phyloP scores from a whole-genome alignment of 257 asterid species.

The Lithospermum erythrorhizon region DNA sequence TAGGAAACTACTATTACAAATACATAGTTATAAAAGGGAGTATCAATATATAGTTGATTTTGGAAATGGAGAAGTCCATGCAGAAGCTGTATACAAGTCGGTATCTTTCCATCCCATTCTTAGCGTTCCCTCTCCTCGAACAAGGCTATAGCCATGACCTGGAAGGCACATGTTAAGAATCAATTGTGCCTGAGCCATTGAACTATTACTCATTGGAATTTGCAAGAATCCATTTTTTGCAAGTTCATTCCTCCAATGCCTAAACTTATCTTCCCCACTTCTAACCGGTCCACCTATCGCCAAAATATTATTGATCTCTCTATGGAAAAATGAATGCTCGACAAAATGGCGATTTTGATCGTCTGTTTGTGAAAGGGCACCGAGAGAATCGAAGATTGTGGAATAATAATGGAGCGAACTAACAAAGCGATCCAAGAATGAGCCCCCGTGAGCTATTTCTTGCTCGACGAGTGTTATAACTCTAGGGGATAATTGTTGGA shows the following conservation, averaged over 20 bases:
- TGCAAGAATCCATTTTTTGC: slow-evolving; percentile 43
- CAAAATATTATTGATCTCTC: slow-evolving; percentile 64
- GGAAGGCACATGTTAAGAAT: slow-evolving; percentile 64
- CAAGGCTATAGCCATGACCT: slow-evolving; percentile 49
- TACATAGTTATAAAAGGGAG: neutral
- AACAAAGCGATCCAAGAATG: slow-evolving; percentile 72
- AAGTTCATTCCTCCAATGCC: slow-evolving; percentile 64
- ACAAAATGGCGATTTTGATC: slow-evolving; percentile 38
- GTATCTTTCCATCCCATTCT: slow-evolving; percentile 83
- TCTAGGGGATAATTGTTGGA: slow-evolving; percentile 40
- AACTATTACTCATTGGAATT: slow-evolving; percentile 50
- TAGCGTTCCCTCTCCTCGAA: slow-evolving; percentile 74
- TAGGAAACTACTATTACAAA: too few species aligned
- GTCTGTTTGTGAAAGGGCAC: slow-evolving; percentile 33
- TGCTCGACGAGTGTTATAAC: slow-evolving; percentile 69
- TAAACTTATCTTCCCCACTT: slow-evolving; percentile 66
- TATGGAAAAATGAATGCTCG: slow-evolving; percentile 43
- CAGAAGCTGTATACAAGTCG: slow-evolving; percentile 65
- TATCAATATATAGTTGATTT: slow-evolving; percentile 3
- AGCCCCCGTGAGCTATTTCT: slow-evolving; percentile 48
- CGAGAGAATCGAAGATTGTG: slow-evolving; percentile 61
- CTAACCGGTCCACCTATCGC: slow-evolving; percentile 83
- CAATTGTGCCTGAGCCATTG: slow-evolving; percentile 77
- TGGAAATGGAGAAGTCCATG: slow-evolving; percentile 53
- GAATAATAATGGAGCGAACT: slow-evolving; percentile 72